A percentile compares a stretch with the other conserved stretches of the same genome.
These are phyloP conservation scores for Trichosporon ovoides DNA, from an alignment of 1,284 basidiomycete species.

Conservation along the genomic window DNA sequence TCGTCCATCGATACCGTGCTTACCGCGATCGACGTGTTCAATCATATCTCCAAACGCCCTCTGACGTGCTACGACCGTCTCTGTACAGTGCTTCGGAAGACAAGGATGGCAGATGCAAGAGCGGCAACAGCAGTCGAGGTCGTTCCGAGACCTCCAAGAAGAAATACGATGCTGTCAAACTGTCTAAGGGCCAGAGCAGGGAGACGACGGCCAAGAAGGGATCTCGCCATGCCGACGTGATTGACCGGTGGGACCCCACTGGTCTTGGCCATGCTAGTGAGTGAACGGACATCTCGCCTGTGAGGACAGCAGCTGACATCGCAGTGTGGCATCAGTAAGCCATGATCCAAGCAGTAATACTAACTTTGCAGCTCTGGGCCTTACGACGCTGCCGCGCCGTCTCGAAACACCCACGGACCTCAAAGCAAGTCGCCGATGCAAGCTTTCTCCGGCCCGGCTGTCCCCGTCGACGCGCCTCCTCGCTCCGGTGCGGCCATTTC, in stretches of 20 bases:
- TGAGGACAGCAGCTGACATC: conserved; percentile 6
- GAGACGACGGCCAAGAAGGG: conserved; percentile 40
- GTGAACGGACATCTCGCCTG: conserved; percentile 10
- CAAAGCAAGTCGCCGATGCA: conserved; percentile 43
- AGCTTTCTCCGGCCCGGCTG: conserved; percentile 31
- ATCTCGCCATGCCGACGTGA: conserved; percentile 46
- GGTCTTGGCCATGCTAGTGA: conserved; percentile 46
- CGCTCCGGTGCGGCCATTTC: neutral
- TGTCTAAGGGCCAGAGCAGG: conserved; percentile 16
- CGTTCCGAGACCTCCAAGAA: neutral
- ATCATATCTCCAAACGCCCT: neutral
- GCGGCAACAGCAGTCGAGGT: neutral
- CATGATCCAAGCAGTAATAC: neutral
- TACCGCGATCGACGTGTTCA: neutral
- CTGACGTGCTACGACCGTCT: neutral
- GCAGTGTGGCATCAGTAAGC: conserved; percentile 48
- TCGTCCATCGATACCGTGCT: neutral
- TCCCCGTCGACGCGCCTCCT: conserved; percentile 1
- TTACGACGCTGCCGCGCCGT: conserved; percentile 49
- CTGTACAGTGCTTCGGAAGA: neutral
- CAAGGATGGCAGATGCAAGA: neutral
- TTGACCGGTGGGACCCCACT: conserved; percentile 49
- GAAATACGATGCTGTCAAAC: neutral
- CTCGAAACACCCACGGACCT: conserved; percentile 42
- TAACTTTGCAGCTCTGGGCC: conserved; percentile 38